Percentiles rank a stretch among this genome's conserved stretches.
Conservation (phyloP, 257 asterid genomes). For the Pogostemon cablin region DNA sequence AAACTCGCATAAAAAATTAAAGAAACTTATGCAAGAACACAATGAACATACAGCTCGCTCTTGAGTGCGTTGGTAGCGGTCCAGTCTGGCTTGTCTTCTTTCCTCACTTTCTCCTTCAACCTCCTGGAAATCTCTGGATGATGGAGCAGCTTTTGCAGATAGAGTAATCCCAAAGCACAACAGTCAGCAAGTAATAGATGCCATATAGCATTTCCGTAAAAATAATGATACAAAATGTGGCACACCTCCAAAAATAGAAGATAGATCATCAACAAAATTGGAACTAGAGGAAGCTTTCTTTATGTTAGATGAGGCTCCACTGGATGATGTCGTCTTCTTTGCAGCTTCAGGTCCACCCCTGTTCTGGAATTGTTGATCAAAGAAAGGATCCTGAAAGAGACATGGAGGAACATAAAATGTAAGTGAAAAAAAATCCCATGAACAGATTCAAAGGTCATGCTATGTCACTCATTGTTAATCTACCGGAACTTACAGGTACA, state of each 20-base stretch:
- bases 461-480: slow-evolving; percentile 21
- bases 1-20: slow-evolving; percentile 21
- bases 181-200: slow-evolving; percentile 35
- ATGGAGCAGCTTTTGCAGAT: slow-evolving; percentile 57
- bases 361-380: slow-evolving; percentile 66
- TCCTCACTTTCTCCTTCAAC: slow-evolving; percentile 96
- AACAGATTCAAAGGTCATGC: slow-evolving; percentile 17
- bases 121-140: slow-evolving; percentile 83
- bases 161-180: slow-evolving; percentile 35
- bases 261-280: slow-evolving; percentile 87
- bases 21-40: slow-evolving; percentile 14
- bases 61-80: slow-evolving; percentile 93
- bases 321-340: slow-evolving; percentile 60
- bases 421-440: slow-evolving; percentile 11
- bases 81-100: slow-evolving; percentile 92
- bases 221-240: slow-evolving; percentile 20
- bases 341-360: slow-evolving; percentile 66
- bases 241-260: slow-evolving; percentile 90
- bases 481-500: slow-evolving; percentile 62
- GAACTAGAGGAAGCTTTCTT: slow-evolving; percentile 76
- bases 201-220: slow-evolving; percentile 21
- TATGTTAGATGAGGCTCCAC: slow-evolving; percentile 71
- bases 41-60: slow-evolving; percentile 82
- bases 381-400: slow-evolving; percentile 69
- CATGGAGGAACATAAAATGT: slow-evolving; percentile 22